Percentiles rank a stretch among this genome's conserved stretches.
Evolutionary conservation across 2,329 filamentous ascomycete species (phyloP).

Genomic region (Monosporascus sp.): DNA sequence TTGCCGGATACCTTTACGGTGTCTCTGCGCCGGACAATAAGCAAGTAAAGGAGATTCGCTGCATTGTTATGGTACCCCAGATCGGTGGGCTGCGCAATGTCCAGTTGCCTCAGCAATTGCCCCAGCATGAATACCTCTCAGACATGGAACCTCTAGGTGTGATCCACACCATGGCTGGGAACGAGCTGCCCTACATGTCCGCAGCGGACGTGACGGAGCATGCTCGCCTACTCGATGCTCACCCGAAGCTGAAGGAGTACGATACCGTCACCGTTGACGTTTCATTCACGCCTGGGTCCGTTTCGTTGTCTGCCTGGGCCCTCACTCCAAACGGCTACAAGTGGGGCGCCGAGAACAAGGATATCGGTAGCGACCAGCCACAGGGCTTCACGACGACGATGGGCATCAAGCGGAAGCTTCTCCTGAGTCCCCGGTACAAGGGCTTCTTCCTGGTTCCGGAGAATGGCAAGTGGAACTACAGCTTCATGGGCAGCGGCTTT

Average conservation of each 20-base stretch:
- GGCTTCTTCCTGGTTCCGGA: conserved; percentile 97
- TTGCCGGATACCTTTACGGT: conserved; percentile 93
- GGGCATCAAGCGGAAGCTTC: conserved; percentile 90
- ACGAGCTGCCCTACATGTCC: conserved; percentile 94
- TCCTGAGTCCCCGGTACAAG: conserved; percentile 87
- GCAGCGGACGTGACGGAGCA: conserved; percentile 93
- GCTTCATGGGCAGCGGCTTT: conserved; percentile 92
- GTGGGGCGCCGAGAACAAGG: conserved; percentile 96
- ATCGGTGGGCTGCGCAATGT: conserved; percentile 90
- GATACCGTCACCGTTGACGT: conserved; percentile 94
- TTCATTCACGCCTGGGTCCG: conserved; percentile 92
- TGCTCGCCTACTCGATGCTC: conserved; percentile 78
- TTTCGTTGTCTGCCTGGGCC: conserved; percentile 89
- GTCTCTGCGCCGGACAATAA: conserved; percentile 89
- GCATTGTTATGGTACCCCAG: conserved; percentile 96
- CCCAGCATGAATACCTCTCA: conserved; percentile 85
- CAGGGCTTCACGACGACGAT: conserved; percentile 88
- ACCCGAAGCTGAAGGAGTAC: conserved; percentile 73
- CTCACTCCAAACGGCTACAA: conserved; percentile 89
- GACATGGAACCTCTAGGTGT: conserved; percentile 85
- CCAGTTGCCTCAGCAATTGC: conserved; percentile 82
- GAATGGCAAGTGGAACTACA: conserved; percentile 91
- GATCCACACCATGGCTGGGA: conserved; percentile 92
- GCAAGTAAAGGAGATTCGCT: conserved; percentile 93
- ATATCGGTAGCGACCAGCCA: conserved; percentile 85